Evolutionary conservation across 169 alveolate genomes (phyloP).

Genomic region (Perkinsus marinus): DNA sequence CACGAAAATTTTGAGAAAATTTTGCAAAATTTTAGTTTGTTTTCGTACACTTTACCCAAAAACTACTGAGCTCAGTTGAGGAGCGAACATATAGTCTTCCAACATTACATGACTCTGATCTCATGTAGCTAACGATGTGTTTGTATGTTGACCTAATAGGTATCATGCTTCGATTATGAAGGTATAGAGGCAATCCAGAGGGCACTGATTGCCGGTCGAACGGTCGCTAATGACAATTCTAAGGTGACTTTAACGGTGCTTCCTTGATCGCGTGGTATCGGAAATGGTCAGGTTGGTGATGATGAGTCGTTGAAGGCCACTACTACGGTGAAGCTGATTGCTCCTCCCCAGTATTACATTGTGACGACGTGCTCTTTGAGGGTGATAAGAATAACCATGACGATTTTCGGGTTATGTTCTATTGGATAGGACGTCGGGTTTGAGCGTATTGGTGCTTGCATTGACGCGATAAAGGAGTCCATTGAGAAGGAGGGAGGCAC

Average conservation of each 20-base stretch:
- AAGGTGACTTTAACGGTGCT: constrained; percentile 11
- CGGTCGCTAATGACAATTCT: constrained; percentile 35
- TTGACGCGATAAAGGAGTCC: background rate
- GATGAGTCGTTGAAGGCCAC: constrained; percentile 5
- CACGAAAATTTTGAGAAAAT: no score
- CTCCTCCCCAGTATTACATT: constrained; percentile 78
- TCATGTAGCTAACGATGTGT: no score
- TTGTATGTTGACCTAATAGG: no score
- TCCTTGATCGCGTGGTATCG: constrained; percentile 25
- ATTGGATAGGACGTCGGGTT: background rate
- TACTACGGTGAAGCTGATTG: constrained; percentile 65
- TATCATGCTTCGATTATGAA: constrained; percentile 85
- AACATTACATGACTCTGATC: no score
- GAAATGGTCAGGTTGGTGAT: constrained; percentile 12
- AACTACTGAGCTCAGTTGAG: no score
- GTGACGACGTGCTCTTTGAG: constrained; percentile 53
- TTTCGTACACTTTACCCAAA: no score
- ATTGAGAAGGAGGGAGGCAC: background rate
- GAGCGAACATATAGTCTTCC: no score
- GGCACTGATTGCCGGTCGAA: constrained; percentile 49
- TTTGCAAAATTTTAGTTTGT: no score
- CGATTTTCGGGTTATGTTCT: no score
- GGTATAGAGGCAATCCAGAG: constrained; percentile 93
- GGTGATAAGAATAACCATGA: background rate
- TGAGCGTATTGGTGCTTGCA: background rate